Conservation (phyloP, 2,329 filamentous ascomycete genomes). For the Penicillium palitans region DNA sequence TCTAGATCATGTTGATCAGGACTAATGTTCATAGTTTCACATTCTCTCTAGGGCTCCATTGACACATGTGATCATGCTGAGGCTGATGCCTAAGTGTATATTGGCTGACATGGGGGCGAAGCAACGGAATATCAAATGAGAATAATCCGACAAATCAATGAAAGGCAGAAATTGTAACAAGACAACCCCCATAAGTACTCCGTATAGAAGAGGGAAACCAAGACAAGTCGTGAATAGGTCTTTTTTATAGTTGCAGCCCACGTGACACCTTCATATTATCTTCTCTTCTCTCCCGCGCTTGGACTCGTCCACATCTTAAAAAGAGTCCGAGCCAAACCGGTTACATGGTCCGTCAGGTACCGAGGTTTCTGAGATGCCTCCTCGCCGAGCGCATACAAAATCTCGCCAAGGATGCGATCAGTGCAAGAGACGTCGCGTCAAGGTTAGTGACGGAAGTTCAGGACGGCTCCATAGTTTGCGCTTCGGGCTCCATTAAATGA, state of each 20-base stretch:
- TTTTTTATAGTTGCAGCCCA: conserved; percentile 9
- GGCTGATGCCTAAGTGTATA: background rate
- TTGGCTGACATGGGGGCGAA: background rate
- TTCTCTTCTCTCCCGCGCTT: conserved; percentile 6
- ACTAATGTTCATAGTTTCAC: background rate
- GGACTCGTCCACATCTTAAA: background rate
- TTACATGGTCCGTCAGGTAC: conserved; percentile 4
- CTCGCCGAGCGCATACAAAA: conserved; percentile 44
- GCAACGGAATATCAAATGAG: background rate
- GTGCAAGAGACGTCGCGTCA: conserved; percentile 45
- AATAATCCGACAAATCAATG: background rate
- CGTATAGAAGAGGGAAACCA: background rate
- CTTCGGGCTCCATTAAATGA: conserved; percentile 11
- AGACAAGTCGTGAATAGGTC: background rate
- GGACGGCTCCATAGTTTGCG: background rate
- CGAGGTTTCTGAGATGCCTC: conserved; percentile 32
- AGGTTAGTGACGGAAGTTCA: conserved; percentile 30
- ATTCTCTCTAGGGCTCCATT: background rate
- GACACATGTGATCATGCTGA: background rate
- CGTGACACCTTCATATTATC: conserved; percentile 1
- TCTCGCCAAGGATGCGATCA: conserved; percentile 45
- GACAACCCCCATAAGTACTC: background rate
- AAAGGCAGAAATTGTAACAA: background rate
- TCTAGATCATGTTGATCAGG: background rate
- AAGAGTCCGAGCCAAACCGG: conserved; percentile 8